These are phyloP conservation scores for Chenopodium album DNA, from an alignment of 148 eudicot genomes.

Conservation along the genomic window DNA sequence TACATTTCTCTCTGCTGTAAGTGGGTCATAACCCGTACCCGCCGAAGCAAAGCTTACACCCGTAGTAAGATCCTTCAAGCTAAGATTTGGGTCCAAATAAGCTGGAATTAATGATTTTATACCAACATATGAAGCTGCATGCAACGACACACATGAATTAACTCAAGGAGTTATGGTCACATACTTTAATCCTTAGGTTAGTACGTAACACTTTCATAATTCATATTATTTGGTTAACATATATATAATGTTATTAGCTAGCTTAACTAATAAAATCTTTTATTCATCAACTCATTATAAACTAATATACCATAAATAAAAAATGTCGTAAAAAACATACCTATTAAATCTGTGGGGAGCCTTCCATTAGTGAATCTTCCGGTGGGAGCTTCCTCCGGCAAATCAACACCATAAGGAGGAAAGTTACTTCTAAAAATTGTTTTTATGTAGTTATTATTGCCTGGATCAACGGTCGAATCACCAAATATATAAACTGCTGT, in stretches of 20 bases:
- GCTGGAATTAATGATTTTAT: slow-evolving; percentile 44
- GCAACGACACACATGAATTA: not conserved
- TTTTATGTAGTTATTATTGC: slow-evolving; percentile 52
- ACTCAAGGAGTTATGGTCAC: too few species aligned
- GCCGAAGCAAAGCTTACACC: slow-evolving; percentile 71
- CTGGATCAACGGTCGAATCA: slow-evolving; percentile 82
- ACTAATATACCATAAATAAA: too few species aligned
- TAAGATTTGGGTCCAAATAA: slow-evolving; percentile 49
- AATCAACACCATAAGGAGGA: slow-evolving; percentile 57
- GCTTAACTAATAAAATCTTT: not conserved
- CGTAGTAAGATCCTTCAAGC: slow-evolving; percentile 36
- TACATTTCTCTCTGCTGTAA: slow-evolving; percentile 34
- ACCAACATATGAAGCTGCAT: slow-evolving; percentile 57
- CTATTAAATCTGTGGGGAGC: slow-evolving; percentile 50
- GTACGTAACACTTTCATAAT: too few species aligned
- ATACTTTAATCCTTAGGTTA: too few species aligned
- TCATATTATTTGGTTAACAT: too few species aligned
- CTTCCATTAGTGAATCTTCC: slow-evolving; percentile 62
- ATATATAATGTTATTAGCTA: not conserved
- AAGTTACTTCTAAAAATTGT: slow-evolving; percentile 48
- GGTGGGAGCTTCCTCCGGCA: slow-evolving; percentile 37
- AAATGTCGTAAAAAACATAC: slow-evolving; percentile 8
- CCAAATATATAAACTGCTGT: slow-evolving; percentile 59
- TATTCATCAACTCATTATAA: too few species aligned
- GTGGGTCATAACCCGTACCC: slow-evolving; percentile 57